phyloP scores from a whole-genome alignment of 192 early-diverging fungal genomes.

The Coemansia sp. region DNA sequence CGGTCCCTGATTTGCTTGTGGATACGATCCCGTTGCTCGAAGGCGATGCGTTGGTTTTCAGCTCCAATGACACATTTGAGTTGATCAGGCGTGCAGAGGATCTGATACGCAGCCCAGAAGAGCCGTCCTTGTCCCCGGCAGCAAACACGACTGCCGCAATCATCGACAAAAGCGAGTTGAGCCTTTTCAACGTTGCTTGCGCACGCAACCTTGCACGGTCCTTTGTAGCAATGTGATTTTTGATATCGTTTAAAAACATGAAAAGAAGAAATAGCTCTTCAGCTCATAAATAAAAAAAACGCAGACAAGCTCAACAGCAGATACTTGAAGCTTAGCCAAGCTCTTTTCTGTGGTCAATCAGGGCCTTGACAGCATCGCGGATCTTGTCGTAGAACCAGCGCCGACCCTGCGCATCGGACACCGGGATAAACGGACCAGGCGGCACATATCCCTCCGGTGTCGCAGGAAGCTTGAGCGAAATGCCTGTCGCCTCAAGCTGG shows the following conservation, averaged over 20 bases:
- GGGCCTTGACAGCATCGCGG: slow-evolving; percentile 63
- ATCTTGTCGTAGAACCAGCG: slow-evolving; percentile 72
- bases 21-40: slow-evolving; percentile 67
- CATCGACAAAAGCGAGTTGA: slow-evolving; percentile 23
- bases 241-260: too few relatives aligned
- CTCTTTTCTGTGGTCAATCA: slow-evolving; percentile 46
- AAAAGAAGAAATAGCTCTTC: too few relatives aligned
- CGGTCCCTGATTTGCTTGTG: slow-evolving; percentile 55
- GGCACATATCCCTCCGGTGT: slow-evolving; percentile 54
- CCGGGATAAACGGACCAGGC: slow-evolving; percentile 67
- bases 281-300: slow-evolving; percentile 5
- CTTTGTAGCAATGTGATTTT: slow-evolving; percentile 16
- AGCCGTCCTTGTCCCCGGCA: not conserved
- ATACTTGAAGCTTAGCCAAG: slow-evolving; percentile 15
- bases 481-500: slow-evolving; percentile 68
- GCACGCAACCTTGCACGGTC: slow-evolving; percentile 47
- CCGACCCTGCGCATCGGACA: slow-evolving; percentile 63
- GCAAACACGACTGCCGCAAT: not conserved
- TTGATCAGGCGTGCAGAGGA: slow-evolving; percentile 69
- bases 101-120: slow-evolving; percentile 12
- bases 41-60: slow-evolving; percentile 59
- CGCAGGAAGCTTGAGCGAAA: slow-evolving; percentile 66
- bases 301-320: not conserved
- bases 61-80: slow-evolving; percentile 58
- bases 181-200: slow-evolving; percentile 42